These are phyloP conservation scores for Arabidopsis thaliana DNA, from an alignment of 345 rosid species.

Conservation along the genomic window DNA sequence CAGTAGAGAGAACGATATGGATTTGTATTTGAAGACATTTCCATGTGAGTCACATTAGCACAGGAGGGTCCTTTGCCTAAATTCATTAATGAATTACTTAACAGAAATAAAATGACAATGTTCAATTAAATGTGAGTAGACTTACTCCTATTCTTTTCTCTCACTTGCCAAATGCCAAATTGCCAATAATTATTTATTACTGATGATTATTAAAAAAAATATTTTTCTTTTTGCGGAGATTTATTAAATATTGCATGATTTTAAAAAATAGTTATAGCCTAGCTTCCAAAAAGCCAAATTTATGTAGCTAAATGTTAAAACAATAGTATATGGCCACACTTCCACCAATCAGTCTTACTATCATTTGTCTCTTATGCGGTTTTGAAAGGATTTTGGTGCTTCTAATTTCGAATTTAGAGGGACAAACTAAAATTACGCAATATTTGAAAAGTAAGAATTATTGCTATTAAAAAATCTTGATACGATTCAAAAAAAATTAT, in stretches of 20 bases:
- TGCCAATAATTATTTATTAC: neutral
- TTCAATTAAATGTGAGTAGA: slow-evolving; percentile 29
- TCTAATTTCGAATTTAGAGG: neutral
- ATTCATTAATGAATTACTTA: slow-evolving; percentile 32
- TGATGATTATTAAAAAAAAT: neutral
- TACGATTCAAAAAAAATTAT: too few relatives aligned
- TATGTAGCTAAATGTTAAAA: too few relatives aligned
- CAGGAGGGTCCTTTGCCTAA: slow-evolving; percentile 30
- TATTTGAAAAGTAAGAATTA: too few relatives aligned
- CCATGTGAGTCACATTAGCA: slow-evolving; percentile 46
- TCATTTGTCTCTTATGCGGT: neutral
- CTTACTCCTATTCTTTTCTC: slow-evolving; percentile 5
- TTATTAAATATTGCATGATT: too few relatives aligned
- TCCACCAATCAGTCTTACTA: neutral
- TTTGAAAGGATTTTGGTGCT: neutral
- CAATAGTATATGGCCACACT: too few relatives aligned
- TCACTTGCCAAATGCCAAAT: slow-evolving; percentile 27
- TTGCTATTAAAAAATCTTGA: too few relatives aligned
- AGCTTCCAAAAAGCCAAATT: neutral
- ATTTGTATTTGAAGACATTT: slow-evolving; percentile 37
- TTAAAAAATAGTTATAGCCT: neutral
- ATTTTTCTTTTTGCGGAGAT: neutral
- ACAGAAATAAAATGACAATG: slow-evolving; percentile 1
- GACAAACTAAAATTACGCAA: neutral
- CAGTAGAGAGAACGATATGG: slow-evolving; percentile 39